These are phyloP conservation scores for Saposhnikovia divaricata DNA, from an alignment of 129 eudicot species.

Conservation along the genomic window DNA sequence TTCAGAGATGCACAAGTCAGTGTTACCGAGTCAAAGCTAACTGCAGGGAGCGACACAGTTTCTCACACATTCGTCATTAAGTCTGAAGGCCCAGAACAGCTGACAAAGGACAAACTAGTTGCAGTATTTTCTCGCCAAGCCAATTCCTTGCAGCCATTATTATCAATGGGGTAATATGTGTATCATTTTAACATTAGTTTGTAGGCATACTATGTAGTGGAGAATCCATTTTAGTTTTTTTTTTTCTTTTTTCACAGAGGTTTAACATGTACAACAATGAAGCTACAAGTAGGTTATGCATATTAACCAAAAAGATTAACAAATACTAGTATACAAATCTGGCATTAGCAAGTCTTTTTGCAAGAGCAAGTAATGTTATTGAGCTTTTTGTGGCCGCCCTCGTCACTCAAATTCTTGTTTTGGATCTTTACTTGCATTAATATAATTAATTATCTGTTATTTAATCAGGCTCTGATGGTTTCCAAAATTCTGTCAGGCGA, in stretches of 20 bases:
- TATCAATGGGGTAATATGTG: constrained; percentile 19
- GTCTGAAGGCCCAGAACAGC: constrained; percentile 35
- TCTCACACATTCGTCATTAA: constrained; percentile 66
- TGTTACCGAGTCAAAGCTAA: constrained; percentile 55
- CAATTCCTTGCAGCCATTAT: constrained; percentile 18
- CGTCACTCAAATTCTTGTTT: neutral
- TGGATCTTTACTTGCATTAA: neutral
- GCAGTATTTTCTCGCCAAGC: constrained; percentile 28
- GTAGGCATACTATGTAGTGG: constrained; percentile 23
- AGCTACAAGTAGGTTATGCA: constrained; percentile 18
- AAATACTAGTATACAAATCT: constrained; percentile 19
- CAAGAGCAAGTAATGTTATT: neutral
- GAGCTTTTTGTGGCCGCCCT: too few species aligned
- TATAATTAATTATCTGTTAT: neutral
- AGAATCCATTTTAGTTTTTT: constrained; percentile 11
- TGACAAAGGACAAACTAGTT: constrained; percentile 33
- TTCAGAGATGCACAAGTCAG: constrained; percentile 47
- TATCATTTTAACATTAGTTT: constrained; percentile 8
- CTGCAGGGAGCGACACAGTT: constrained; percentile 48
- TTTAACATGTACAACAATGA: constrained; percentile 24
- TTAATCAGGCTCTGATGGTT: neutral
- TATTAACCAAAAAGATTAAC: too few species aligned
- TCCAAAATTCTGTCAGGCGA: neutral
- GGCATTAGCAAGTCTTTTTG: constrained; percentile 15
- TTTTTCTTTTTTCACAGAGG: neutral